Evolutionary conservation across 257 asterid species (phyloP), one percentile per base, ranked within the genome.

Genomic region (Thymus mandschuricus): DNA sequence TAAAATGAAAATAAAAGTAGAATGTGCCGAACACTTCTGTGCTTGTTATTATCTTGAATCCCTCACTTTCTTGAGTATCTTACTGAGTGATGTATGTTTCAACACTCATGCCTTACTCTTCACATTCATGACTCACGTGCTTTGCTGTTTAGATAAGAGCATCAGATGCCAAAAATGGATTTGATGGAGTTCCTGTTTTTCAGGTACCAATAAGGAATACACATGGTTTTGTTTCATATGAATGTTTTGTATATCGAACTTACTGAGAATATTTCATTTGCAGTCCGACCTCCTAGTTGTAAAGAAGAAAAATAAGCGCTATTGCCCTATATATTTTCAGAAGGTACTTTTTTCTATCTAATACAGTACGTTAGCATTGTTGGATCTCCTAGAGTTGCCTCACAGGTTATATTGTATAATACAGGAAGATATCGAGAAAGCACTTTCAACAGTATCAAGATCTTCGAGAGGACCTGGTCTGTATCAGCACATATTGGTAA

Each of bases 131-230:
- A 29, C 60, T 80, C 58, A 29, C 40, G 33, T 76, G 73, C 33
- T 69, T 74, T 11, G 66, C 67, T 79, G 66, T 66, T 45, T 80
- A 94, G 98, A 77, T 91, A 68, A 89, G 83, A 84, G 83, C 93
- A 77, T 84, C 95, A 27, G 86, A 78, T 62, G 55, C 50, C 46
- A 84, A 74, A 82, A 75, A 76, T 57, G 97, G 98, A 73, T 94
- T 91, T 81, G 97, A 94, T 82, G 99, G 98, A 84, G 97, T 94
- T 79, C 99, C 99, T 52, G 95, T 94, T 83, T 91, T 90, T 76
- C 98, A 92, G 99, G 98, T 94, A 79, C 45, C 96, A 91, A 69
- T 60, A 66, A 60, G 56, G 31, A 5, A 35, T 35, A 35, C 40
- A 35, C 40, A 35, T 5, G 5, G 0, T 35, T 35, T 3, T 35